These are phyloP conservation scores for Ananas comosus DNA, from an alignment of 176 grass and related monocot genomes.

Conservation along the genomic window DNA sequence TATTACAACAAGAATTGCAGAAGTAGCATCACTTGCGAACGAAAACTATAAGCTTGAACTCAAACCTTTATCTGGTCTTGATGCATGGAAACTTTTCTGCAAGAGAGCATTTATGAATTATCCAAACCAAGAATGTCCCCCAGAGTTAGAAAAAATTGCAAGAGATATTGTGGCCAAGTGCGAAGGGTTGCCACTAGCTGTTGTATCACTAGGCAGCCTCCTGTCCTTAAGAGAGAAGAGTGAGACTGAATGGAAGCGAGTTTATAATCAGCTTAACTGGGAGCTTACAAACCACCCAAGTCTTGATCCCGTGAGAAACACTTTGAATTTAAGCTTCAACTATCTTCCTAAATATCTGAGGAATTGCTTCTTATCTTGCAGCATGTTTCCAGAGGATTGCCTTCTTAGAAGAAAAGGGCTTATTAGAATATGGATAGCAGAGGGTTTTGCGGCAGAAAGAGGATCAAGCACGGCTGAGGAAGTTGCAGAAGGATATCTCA, in stretches of 20 bases:
- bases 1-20: conserved; percentile 15
- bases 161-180: conserved; percentile 27
- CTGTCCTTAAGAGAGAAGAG: conserved; percentile 1
- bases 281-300: conserved; percentile 31
- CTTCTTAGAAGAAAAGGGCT: conserved; percentile 12
- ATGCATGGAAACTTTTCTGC: conserved; percentile 37
- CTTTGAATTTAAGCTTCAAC: conserved; percentile 18
- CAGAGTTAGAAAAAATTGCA: conserved; percentile 10
- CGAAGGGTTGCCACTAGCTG: conserved; percentile 38
- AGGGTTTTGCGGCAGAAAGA: conserved; percentile 36
- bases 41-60: conserved; percentile 19
- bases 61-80: neutral
- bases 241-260: conserved; percentile 17
- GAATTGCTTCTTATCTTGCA: conserved; percentile 29
- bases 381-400: conserved; percentile 24
- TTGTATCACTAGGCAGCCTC: conserved; percentile 16
- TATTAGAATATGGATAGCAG: conserved; percentile 31
- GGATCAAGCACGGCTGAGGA: conserved; percentile 39
- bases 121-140: conserved; percentile 16
- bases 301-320: conserved; percentile 14
- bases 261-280: conserved; percentile 30
- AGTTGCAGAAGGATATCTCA: conserved; percentile 32
- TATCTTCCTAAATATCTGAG: conserved; percentile 19
- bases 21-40: conserved; percentile 29
- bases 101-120: conserved; percentile 24